Evolutionary conservation across 129 eudicot species (phyloP).

Genomic region (Lonicera japonica): DNA sequence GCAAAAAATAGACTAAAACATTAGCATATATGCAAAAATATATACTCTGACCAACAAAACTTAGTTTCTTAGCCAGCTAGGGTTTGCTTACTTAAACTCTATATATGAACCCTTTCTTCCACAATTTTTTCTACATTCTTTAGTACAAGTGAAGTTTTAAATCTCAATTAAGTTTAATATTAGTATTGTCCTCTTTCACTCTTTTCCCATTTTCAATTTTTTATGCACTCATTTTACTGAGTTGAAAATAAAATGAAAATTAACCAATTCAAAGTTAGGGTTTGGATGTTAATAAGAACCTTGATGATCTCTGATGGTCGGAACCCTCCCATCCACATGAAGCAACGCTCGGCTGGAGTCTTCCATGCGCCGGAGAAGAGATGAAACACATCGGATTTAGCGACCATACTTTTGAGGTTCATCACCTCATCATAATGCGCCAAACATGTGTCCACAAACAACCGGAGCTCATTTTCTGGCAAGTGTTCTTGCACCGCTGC

Average conservation of each 20-base stretch:
- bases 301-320: conserved; percentile 92
- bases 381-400: conserved; percentile 83
- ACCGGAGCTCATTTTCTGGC: conserved; percentile 81
- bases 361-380: conserved; percentile 91
- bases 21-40: no score
- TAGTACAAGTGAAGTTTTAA: no score
- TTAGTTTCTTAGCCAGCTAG: no score
- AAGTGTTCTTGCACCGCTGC: conserved; percentile 84
- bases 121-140: no score
- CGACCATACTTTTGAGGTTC: conserved; percentile 70
- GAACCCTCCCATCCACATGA: conserved; percentile 99
- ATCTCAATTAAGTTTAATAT: no score
- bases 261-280: not conserved
- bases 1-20: no score
- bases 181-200: no score
- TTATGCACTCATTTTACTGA: no score
- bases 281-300: conserved; percentile 30
- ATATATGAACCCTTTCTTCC: no score
- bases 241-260: not conserved
- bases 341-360: conserved; percentile 97
- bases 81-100: no score
- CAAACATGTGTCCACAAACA: conserved; percentile 71
- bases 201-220: no score
- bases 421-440: conserved; percentile 76
- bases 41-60: no score